phyloP scores from a whole-genome alignment of 768 basidiomycete species.

The Termitomyces titanicus region DNA sequence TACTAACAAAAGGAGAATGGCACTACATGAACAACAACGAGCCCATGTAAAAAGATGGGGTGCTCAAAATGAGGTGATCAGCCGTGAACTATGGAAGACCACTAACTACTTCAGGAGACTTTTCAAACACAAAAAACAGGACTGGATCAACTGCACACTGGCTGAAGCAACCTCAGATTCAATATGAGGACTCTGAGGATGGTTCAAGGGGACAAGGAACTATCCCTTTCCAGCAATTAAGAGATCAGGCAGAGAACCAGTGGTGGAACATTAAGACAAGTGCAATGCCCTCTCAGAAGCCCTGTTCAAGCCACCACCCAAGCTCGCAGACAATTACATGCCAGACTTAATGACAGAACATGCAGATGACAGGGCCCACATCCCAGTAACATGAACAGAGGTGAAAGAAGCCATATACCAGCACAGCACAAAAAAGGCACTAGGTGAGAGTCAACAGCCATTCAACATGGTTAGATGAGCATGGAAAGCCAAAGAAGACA shows the following conservation, averaged over 20 bases:
- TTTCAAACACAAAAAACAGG: background rate
- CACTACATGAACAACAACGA: background rate
- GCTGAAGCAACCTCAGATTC: conserved; percentile 14
- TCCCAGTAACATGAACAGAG: conserved; percentile 4
- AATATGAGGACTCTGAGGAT: conserved; percentile 21
- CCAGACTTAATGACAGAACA: background rate
- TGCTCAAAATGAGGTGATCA: background rate
- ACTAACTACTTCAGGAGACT: no score
- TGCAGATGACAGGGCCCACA: background rate
- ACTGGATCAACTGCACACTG: conserved; percentile 3
- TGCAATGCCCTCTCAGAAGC: background rate
- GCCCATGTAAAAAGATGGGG: background rate
- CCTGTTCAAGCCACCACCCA: no score
- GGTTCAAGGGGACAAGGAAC: conserved; percentile 19
- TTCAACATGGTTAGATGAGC: no score
- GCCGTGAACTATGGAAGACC: background rate
- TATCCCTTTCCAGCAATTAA: conserved; percentile 23
- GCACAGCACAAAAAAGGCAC: conserved; percentile 5
- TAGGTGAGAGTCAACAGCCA: background rate
- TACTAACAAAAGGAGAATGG: background rate
- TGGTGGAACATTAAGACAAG: background rate
- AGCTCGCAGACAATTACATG: background rate
- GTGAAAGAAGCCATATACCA: background rate
- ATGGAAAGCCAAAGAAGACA: no score
- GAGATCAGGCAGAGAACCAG: background rate